Base-by-base conservation (phyloP, 768 basidiomycete species). In the Pisolithus orientalis region DNA sequence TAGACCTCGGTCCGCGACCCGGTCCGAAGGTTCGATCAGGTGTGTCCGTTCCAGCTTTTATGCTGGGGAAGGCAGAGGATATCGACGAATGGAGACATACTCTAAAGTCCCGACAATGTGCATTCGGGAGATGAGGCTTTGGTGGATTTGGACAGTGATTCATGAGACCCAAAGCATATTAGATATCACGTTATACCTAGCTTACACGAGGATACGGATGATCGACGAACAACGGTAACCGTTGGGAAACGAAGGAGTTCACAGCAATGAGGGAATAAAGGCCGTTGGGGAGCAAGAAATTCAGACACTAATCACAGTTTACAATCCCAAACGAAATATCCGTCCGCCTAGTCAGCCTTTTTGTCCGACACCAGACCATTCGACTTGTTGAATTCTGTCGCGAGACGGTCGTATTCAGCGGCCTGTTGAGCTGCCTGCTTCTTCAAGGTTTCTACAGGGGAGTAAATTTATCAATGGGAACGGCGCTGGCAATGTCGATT, bases 351-450 rank as follows among this genome's bases (percentile, higher is more conserved):
- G 61, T 90, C 87, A 40, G 70, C 70, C 59, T 86, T 81, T 69
- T 92, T 92, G 72, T 79, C 68, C 16, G 76, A 79, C 1, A 68
- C 64, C 37, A 68, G 66, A 3, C 87, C 88, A 1, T 85, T 85
- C 46, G 80, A 76, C 53, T 82, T 74, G 65, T 90, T 90, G 70
- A 83, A 82, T 67, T 84, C 80, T 4, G 82, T 85, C 1, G 90
- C 86, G 50, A 94, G 80, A 50, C 90, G 77, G 70, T 92, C 85
- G 60, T 88, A 94, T 63, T 93, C 89, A 24, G 73, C 75, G 4
- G 82, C 84, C 57, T 93, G 89, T 59, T 88, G 85, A 1, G 73
- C 65, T 0, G 89, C 86, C 66, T 94, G 91, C 69, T 84, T 87
- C 75, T 91, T 90, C 50, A 94, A 67, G 17, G 84, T 86, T 17